Base-by-base conservation (phyloP, 345 rosid species). In the Adansonia digitata region DNA sequence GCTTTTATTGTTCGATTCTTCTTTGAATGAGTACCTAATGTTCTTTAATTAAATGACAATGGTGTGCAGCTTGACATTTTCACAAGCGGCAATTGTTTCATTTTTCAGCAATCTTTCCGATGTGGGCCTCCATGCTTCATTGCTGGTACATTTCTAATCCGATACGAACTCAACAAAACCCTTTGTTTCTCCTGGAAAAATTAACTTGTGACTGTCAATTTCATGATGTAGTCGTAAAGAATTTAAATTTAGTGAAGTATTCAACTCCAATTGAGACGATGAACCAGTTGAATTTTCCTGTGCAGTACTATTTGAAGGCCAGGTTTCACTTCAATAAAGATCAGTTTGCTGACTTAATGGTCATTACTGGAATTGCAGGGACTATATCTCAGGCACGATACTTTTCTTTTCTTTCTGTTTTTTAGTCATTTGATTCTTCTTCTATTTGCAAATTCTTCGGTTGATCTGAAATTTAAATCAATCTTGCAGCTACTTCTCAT, bases 281-380 rank as follows among this genome's bases (percentile, higher is more conserved):
- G 63, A 26, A 63, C 8, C 48, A 42, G 7, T 74, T 45, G 56
- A 37, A 64, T 15, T 79, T 76, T 71, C 46, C 35, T 72, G 3
- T 46, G 81, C 86, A 94, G 97, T 94, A 94, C 81, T 94, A 85
- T 86, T 77, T 92, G 29, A 94, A 94, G 92, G 97, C 98, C 46
- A 85, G 66, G 67, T 94, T 94, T 85, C 94, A 88, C 83, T 94
- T 88, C 75, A 79, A 85, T 77, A 94, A 94, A 83, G 86, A 94
- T 76, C 95, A 94, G 59, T 94, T 94, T 70, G 98, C 98, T 22
- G 95, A 92, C 68, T 74, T 94, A 51, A 89, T 94, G 98, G 89
- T 92, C 73, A 92, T 94, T 75, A 42, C 75, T 60, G 98, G 98
- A 62, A 77, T 86, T 59, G 89, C 94, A 13, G 97, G 97, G 68